Conservation (phyloP, 23 red algal species). For the Cyanidioschyzon merolae region DNA sequence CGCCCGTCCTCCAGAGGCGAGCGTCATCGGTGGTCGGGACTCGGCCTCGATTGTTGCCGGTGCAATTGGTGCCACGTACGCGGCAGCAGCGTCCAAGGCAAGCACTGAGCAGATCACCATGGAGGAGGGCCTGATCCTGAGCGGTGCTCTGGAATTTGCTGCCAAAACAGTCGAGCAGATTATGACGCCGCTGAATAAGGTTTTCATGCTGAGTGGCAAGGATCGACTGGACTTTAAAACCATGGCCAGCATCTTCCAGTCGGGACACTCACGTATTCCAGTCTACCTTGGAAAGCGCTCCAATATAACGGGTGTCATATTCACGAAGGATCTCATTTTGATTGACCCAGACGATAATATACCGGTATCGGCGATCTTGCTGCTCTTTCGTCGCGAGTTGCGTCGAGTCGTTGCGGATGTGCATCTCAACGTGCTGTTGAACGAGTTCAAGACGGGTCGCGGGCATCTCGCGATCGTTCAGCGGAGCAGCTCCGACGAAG, state of each 20-base stretch:
- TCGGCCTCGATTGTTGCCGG: neutral
- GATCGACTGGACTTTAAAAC: conserved; percentile 70
- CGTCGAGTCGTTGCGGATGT: conserved; percentile 2
- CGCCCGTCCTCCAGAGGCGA: neutral
- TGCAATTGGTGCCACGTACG: conserved; percentile 9
- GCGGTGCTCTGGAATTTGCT: conserved; percentile 79
- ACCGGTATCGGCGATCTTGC: conserved; percentile 15
- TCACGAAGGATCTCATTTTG: conserved; percentile 38
- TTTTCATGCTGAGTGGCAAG: conserved; percentile 83
- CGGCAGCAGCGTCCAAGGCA: neutral
- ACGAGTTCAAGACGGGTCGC: conserved; percentile 38
- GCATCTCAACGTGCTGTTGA: conserved; percentile 30
- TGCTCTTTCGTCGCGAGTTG: conserved; percentile 5
- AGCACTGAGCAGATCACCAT: conserved; percentile 25
- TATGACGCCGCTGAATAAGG: conserved; percentile 79
- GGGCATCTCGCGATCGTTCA: conserved; percentile 40
- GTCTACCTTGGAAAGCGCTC: conserved; percentile 7
- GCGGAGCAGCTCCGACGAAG: conserved; percentile 5
- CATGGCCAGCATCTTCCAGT: conserved; percentile 85
- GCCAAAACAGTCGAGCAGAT: conserved; percentile 72
- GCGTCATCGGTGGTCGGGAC: neutral
- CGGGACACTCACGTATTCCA: conserved; percentile 55
- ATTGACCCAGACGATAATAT: conserved; percentile 38
- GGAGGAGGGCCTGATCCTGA: conserved; percentile 73
- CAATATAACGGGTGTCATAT: conserved; percentile 31